Percentiles rank a stretch among this genome's conserved stretches.
Evolutionary conservation across 345 rosid genomes (phyloP).

Genomic region (Gossypium mustelinum): DNA sequence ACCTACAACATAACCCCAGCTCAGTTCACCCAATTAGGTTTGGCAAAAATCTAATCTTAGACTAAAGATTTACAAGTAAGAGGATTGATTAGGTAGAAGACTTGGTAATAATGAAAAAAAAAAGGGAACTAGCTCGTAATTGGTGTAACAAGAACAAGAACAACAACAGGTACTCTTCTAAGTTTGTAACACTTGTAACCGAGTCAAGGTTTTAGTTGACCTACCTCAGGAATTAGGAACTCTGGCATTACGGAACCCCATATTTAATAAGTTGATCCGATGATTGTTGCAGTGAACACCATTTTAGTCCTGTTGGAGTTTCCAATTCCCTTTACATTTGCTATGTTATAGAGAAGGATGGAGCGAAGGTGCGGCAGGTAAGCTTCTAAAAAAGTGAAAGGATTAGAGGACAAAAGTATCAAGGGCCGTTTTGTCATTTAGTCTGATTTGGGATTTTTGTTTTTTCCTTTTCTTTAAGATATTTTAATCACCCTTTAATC

Average conservation of each 20-base stretch:
- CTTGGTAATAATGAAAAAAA: conserved; percentile 13
- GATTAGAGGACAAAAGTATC: neutral
- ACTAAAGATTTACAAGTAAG: conserved; percentile 22
- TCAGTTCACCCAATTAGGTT: conserved; percentile 21
- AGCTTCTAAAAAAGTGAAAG: neutral
- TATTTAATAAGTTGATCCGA: conserved; percentile 25
- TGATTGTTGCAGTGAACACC: conserved; percentile 17
- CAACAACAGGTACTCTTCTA: conserved; percentile 6
- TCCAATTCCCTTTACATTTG: neutral
- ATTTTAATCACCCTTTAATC: too few relatives aligned
- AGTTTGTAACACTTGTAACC: conserved; percentile 3
- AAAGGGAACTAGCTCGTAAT: neutral
- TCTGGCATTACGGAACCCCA: conserved; percentile 29
- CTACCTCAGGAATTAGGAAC: conserved; percentile 32
- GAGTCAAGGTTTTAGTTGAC: conserved; percentile 32
- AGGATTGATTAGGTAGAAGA: conserved; percentile 33
- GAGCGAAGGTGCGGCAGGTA: neutral
- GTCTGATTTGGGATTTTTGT: neutral
- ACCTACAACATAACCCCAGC: conserved; percentile 27
- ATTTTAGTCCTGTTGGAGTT: neutral
- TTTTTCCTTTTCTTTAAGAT: neutral
- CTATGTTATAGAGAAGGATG: neutral
- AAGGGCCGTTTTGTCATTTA: conserved; percentile 20
- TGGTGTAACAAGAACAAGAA: conserved; percentile 9
- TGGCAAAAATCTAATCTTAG: conserved; percentile 18